Conservation (phyloP, 2,329 filamentous ascomycete genomes). For the Aspergillus jensenii region DNA sequence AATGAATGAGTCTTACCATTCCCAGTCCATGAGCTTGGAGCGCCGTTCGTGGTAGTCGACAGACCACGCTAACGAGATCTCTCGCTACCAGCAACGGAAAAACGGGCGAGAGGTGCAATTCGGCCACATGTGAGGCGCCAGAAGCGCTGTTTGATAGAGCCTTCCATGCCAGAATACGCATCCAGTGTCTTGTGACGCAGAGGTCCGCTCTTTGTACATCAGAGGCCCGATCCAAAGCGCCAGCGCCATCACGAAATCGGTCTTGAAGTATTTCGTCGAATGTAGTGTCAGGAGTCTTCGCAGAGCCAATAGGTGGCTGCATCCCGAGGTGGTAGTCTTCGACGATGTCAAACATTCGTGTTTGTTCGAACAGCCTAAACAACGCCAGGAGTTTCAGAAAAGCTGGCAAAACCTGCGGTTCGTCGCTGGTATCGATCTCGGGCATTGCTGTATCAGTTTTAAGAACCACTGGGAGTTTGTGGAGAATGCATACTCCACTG, state of each 20-base stretch:
- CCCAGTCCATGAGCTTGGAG: slow-evolving; percentile 53
- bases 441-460: slow-evolving; percentile 42
- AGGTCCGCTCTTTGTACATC: slow-evolving; percentile 52
- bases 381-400: slow-evolving; percentile 52
- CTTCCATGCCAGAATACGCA: slow-evolving; percentile 52
- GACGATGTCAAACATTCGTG: slow-evolving; percentile 50
- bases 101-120: slow-evolving; percentile 5
- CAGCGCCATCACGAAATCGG: slow-evolving; percentile 43
- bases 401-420: slow-evolving; percentile 48
- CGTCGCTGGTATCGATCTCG: slow-evolving; percentile 40
- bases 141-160: slow-evolving; percentile 33
- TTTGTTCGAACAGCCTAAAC: slow-evolving; percentile 53
- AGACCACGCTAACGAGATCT: slow-evolving; percentile 47
- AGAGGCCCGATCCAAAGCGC: slow-evolving; percentile 44
- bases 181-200: slow-evolving; percentile 53
- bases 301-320: background rate
- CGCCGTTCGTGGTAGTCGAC: slow-evolving; percentile 46
- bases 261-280: slow-evolving; percentile 36
- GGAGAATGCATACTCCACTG: slow-evolving; percentile 52
- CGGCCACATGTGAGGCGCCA: slow-evolving; percentile 22
- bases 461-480: slow-evolving; percentile 50
- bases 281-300: slow-evolving; percentile 33
- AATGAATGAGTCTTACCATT: slow-evolving; percentile 25
- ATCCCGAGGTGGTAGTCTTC: slow-evolving; percentile 26
- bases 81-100: slow-evolving; percentile 47